Evolutionary conservation across 495 filamentous ascomycete genomes (phyloP).

Genomic region (Aspergillus olivimuriae): DNA sequence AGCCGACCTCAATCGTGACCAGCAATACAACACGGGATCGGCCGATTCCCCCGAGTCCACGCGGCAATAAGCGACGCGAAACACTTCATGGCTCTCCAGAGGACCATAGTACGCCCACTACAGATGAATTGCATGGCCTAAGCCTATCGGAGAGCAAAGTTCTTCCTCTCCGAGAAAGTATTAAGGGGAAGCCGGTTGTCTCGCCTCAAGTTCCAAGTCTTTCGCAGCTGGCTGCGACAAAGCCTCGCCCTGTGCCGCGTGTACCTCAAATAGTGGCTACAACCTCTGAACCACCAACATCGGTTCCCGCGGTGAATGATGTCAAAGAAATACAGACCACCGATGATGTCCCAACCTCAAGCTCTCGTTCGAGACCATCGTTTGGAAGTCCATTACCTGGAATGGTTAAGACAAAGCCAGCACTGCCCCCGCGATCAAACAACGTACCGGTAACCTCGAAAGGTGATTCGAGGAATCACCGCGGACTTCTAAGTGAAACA

Average conservation of each 20-base stretch:
- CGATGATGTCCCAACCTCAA: not conserved
- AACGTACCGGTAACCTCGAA: slow-evolving; percentile 8
- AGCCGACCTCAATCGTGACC: slow-evolving; percentile 2
- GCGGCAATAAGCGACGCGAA: slow-evolving; percentile 1
- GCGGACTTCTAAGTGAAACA: slow-evolving; percentile 1
- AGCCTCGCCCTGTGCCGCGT: slow-evolving; percentile 13
- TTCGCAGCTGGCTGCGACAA: slow-evolving; percentile 8
- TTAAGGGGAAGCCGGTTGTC: slow-evolving; percentile 1
- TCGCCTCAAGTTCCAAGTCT: not conserved
- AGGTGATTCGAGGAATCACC: slow-evolving; percentile 11
- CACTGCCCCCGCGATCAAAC: slow-evolving; percentile 23
- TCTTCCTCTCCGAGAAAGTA: too few relatives aligned
- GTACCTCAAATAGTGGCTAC: slow-evolving; percentile 4
- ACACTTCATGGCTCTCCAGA: slow-evolving; percentile 1
- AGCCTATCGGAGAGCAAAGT: too few relatives aligned
- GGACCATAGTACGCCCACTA: not conserved
- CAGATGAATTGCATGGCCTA: too few relatives aligned
- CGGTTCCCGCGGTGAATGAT: not conserved
- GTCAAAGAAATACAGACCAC: not conserved
- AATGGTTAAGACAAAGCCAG: slow-evolving; percentile 2
- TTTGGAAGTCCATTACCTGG: not conserved
- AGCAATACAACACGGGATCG: not conserved
- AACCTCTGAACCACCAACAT: not conserved
- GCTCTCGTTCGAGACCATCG: not conserved
- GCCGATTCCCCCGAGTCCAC: not conserved